A percentile compares a stretch with the other conserved stretches of the same genome.
phyloP scores from a whole-genome alignment of 2,329 filamentous ascomycete species.

The Colletotrichum sp. region DNA sequence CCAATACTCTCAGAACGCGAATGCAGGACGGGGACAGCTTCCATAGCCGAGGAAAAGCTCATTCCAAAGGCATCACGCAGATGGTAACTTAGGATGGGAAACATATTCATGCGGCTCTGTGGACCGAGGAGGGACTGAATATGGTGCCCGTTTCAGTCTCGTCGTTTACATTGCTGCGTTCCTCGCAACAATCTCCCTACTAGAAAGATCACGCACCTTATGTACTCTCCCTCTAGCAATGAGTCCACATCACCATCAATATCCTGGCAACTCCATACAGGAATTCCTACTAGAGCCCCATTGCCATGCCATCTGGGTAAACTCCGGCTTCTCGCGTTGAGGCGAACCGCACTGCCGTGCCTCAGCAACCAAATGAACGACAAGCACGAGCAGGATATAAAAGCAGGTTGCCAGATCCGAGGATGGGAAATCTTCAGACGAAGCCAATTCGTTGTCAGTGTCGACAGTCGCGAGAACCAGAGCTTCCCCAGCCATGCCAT shows the following conservation, averaged over 20 bases:
- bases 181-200: accelerated
- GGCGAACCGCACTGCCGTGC: background rate
- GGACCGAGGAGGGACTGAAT: background rate
- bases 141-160: background rate
- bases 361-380: background rate
- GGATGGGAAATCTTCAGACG: background rate
- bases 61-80: background rate
- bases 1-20: background rate
- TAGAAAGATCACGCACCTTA: background rate
- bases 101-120: background rate
- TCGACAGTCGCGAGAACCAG: no score
- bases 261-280: background rate
- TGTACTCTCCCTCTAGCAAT: accelerated
- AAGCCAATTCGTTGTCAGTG: background rate
- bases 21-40: background rate
- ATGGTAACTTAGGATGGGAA: accelerated
- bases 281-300: no score
- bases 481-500: no score
- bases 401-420: accelerated
- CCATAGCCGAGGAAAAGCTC: accelerated
- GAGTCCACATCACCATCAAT: accelerated
- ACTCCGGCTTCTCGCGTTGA: no score
- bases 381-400: background rate
- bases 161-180: background rate
- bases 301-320: no score